Evolutionary conservation across 495 filamentous ascomycete species (phyloP).

Genomic region (Cladorrhinum samala): DNA sequence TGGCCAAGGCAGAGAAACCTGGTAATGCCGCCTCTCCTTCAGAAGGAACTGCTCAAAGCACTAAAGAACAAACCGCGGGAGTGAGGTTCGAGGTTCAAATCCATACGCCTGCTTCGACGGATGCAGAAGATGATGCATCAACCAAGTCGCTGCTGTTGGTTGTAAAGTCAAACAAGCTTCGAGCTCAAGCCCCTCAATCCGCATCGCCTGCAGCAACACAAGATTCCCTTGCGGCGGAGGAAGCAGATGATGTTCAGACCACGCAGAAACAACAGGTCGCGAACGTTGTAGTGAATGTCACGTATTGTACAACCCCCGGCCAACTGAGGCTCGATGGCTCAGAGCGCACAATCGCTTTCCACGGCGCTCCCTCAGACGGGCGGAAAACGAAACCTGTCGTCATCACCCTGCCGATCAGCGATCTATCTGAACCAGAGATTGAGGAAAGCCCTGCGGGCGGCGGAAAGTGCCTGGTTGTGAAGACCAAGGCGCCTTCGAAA

Average conservation of each 20-base stretch:
- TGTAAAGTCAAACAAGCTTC: slow-evolving; percentile 22
- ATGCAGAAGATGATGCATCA: slow-evolving; percentile 11
- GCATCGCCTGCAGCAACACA: neutral
- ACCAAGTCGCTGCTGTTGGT: slow-evolving; percentile 29
- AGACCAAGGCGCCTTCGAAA: neutral
- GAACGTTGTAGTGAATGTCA: slow-evolving; percentile 10
- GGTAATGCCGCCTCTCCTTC: no score
- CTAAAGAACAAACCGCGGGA: no score
- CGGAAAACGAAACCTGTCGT: slow-evolving; percentile 10
- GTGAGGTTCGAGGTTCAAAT: slow-evolving; percentile 11
- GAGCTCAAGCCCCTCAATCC: neutral
- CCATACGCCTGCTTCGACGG: slow-evolving; percentile 16
- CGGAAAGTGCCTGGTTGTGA: slow-evolving; percentile 14
- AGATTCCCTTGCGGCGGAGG: neutral
- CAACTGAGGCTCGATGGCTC: slow-evolving; percentile 10
- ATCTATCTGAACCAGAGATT: slow-evolving; percentile 12
- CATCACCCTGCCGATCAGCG: slow-evolving; percentile 16
- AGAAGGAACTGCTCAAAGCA: no score
- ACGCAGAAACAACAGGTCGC: neutral
- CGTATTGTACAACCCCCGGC: slow-evolving; percentile 13
- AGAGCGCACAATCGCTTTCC: slow-evolving; percentile 8
- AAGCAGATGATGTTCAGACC: neutral
- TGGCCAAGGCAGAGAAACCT: neutral
- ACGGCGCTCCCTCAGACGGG: neutral
- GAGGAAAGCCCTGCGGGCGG: neutral